Conservation (phyloP, 257 asterid genomes). For the Fraxinus excelsior region DNA sequence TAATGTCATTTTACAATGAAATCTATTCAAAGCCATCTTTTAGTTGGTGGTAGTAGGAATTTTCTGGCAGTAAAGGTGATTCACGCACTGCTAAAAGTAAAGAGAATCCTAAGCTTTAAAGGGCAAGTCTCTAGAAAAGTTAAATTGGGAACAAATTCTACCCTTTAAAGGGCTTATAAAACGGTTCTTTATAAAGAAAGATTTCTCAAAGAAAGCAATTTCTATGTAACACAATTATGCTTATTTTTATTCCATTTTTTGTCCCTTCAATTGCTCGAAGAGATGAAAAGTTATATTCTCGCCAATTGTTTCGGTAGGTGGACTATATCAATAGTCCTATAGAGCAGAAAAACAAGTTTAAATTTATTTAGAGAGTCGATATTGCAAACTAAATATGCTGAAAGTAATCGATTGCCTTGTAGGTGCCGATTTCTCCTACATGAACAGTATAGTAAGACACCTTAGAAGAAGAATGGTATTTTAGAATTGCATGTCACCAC, state of each 20-base stretch:
- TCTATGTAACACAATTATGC: constrained; percentile 12
- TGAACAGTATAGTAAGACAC: no score
- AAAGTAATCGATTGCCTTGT: background rate
- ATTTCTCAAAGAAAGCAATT: constrained; percentile 20
- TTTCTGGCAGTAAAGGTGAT: background rate
- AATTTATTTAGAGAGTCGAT: background rate
- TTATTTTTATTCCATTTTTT: constrained; percentile 24
- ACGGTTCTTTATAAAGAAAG: constrained; percentile 22
- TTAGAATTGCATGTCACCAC: background rate
- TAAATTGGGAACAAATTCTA: constrained; percentile 44
- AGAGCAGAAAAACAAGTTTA: background rate
- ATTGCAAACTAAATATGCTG: no score
- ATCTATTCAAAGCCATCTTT: background rate
- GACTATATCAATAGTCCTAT: no score
- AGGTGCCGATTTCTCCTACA: background rate
- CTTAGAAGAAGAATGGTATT: no score
- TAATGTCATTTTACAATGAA: background rate
- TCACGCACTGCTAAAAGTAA: background rate
- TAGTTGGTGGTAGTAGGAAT: constrained; percentile 8
- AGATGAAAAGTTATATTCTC: background rate
- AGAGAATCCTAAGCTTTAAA: constrained; percentile 48
- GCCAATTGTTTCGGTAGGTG: background rate
- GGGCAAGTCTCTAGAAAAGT: constrained; percentile 28
- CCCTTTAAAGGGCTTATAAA: constrained; percentile 3
- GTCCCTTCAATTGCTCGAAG: constrained; percentile 29